Conservation (phyloP, 140 eudicot genomes). For the Anethum foeniculum region DNA sequence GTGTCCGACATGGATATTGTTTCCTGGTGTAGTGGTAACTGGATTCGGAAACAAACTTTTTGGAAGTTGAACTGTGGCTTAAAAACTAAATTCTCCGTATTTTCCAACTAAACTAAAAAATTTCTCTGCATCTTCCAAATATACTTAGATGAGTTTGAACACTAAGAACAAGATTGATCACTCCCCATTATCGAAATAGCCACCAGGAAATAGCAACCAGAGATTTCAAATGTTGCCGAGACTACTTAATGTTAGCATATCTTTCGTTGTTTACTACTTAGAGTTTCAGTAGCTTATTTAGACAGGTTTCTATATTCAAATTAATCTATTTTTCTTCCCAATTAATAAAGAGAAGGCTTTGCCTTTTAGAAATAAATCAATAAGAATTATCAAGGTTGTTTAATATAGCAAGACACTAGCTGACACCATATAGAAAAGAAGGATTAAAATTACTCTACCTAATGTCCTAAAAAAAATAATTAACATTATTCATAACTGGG, state of each 20-base stretch:
- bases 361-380: neutral
- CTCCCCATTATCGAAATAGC: neutral
- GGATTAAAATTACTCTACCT: neutral
- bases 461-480: neutral
- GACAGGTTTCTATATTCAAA: neutral
- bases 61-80: neutral
- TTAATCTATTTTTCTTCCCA: neutral
- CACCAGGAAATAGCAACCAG: neutral
- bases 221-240: neutral
- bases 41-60: neutral
- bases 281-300: neutral
- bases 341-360: neutral
- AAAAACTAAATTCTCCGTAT: neutral
- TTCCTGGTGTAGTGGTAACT: neutral
- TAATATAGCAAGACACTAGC: neutral
- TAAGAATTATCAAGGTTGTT: neutral
- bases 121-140: neutral
- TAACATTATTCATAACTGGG: neutral
- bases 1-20: too few species aligned
- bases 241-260: neutral
- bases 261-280: neutral
- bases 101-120: neutral
- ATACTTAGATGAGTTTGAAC: neutral
- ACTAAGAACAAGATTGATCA: neutral
- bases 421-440: neutral